Evolutionary conservation across 164 flowering plant species (phyloP).

Genomic region (Vitis rupestris): DNA sequence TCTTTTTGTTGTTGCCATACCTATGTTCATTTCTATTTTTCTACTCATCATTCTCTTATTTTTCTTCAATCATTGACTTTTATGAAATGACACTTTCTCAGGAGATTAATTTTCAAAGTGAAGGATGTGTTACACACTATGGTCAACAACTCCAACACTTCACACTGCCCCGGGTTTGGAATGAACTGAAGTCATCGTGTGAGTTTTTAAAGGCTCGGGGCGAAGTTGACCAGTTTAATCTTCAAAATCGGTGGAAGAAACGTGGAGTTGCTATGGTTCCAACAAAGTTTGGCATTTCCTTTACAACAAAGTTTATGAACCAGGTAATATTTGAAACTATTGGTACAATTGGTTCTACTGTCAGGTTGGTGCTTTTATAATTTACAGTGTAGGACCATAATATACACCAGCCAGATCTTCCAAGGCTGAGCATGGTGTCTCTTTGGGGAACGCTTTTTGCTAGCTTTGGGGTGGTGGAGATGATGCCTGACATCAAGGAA

Average conservation of each 20-base stretch:
- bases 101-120: conserved; percentile 91
- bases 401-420: background rate
- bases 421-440: background rate
- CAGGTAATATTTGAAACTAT: conserved; percentile 53
- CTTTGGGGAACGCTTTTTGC: background rate
- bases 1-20: background rate
- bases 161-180: conserved; percentile 68
- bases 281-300: conserved; percentile 93
- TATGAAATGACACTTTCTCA: conserved; percentile 14
- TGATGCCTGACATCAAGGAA: background rate
- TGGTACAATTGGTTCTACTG: background rate
- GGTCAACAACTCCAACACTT: conserved; percentile 73
- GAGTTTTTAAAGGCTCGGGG: conserved; percentile 50
- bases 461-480: background rate
- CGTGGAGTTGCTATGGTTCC: conserved; percentile 96
- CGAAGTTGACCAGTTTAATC: conserved; percentile 68
- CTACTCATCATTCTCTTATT: background rate
- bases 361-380: background rate
- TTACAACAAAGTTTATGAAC: conserved; percentile 84
- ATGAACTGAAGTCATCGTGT: conserved; percentile 70
- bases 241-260: conserved; percentile 84
- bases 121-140: conserved; percentile 78
- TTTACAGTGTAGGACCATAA: background rate
- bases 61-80: background rate
- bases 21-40: background rate